Evolutionary conservation across 169 alveolate species (phyloP).

Genomic region (Cyclospora cayetanensis): DNA sequence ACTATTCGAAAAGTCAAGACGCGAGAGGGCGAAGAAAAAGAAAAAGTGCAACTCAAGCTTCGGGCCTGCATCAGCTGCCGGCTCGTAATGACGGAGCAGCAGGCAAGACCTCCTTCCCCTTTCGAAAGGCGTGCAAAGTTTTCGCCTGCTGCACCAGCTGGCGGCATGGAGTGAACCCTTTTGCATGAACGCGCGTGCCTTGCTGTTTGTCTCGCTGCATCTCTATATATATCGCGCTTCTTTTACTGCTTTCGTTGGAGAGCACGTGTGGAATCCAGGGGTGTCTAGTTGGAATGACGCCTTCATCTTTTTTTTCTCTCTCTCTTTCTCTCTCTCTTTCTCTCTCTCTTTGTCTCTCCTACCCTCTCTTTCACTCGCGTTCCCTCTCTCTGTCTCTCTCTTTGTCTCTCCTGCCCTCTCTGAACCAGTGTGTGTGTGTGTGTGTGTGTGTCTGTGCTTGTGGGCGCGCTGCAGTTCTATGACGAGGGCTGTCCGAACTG

Average conservation of each 20-base stretch:
- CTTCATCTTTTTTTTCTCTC: too few relatives aligned
- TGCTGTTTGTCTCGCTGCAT: too few relatives aligned
- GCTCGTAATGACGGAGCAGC: conserved; percentile 84
- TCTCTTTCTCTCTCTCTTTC: neutral
- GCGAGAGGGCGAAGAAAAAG: conserved; percentile 71
- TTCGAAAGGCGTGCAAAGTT: neutral
- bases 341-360: neutral
- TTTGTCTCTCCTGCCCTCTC: neutral
- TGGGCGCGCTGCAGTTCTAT: conserved; percentile 81
- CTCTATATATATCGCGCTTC: too few relatives aligned
- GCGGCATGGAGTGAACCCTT: neutral
- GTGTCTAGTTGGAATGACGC: too few relatives aligned
- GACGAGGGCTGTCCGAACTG: conserved; percentile 92
- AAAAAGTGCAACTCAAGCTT: conserved; percentile 74
- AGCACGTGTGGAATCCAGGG: too few relatives aligned
- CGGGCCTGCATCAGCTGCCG: conserved; percentile 89
- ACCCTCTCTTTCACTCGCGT: neutral
- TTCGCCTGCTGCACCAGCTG: neutral
- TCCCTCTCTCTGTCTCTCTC: neutral
- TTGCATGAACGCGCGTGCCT: neutral
- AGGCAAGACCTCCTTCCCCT: conserved; percentile 72
- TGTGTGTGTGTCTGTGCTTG: neutral
- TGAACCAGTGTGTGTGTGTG: neutral
- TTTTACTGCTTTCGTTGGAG: too few relatives aligned
- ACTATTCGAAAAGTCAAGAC: conserved; percentile 49